Percentiles rank a stretch among this genome's conserved stretches.
Conservation (phyloP, 2,329 filamentous ascomycete genomes). For the Xylariaceae sp. region DNA sequence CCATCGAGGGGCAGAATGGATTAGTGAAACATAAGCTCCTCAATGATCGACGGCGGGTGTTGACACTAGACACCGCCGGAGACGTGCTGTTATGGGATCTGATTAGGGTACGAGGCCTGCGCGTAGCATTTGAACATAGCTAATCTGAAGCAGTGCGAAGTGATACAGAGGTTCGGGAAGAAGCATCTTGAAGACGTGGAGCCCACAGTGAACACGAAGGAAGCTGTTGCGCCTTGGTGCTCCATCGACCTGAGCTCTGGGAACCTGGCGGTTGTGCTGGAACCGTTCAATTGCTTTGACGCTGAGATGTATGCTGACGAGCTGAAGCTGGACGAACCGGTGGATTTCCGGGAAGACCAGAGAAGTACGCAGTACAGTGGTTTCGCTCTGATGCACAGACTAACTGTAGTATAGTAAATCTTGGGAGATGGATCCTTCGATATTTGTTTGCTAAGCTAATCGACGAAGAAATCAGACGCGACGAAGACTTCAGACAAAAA, state of each 20-base stretch:
- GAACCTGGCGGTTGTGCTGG: slow-evolving; percentile 84
- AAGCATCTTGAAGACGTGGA: slow-evolving; percentile 91
- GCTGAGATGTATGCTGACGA: slow-evolving; percentile 97
- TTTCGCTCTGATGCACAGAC: neutral
- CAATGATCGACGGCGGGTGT: slow-evolving; percentile 84
- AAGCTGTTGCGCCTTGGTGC: slow-evolving; percentile 95
- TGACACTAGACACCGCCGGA: slow-evolving; percentile 92
- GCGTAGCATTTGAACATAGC: slow-evolving; percentile 3
- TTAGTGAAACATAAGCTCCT: slow-evolving; percentile 90
- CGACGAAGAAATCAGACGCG: slow-evolving; percentile 84
- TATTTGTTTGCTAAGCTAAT: slow-evolving; percentile 90
- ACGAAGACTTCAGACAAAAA: slow-evolving; percentile 71
- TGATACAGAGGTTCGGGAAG: slow-evolving; percentile 91
- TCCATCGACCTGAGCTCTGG: slow-evolving; percentile 92
- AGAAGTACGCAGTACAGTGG: slow-evolving; percentile 65
- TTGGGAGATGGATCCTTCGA: slow-evolving; percentile 93
- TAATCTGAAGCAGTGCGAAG: slow-evolving; percentile 66
- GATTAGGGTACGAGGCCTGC: slow-evolving; percentile 64
- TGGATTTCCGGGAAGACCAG: slow-evolving; percentile 89
- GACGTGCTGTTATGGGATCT: slow-evolving; percentile 96
- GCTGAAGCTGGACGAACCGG: slow-evolving; percentile 69
- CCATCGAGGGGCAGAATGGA: slow-evolving; percentile 93
- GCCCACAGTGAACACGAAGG: slow-evolving; percentile 80
- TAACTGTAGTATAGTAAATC: slow-evolving; percentile 67
- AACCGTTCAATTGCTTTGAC: slow-evolving; percentile 96